These are phyloP conservation scores for Aristolochia californica DNA, from an alignment of 164 flowering plant genomes.

Conservation along the genomic window DNA sequence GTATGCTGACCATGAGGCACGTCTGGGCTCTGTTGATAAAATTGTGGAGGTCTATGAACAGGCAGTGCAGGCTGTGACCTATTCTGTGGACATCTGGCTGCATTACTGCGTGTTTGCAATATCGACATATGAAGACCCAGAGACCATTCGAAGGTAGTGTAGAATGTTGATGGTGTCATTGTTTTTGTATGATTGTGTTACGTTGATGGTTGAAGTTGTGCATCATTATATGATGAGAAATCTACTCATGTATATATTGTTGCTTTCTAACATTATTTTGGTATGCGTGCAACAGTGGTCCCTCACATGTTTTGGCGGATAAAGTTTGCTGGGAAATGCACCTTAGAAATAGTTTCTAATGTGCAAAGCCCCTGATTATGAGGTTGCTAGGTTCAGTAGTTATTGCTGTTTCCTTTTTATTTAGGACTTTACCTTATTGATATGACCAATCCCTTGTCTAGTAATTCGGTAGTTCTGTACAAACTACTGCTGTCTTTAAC, in stretches of 20 bases:
- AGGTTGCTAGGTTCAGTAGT: conserved; percentile 19
- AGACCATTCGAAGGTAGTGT: conserved; percentile 77
- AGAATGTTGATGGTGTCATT: neutral
- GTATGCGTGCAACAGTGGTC: conserved; percentile 51
- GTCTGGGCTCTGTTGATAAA: conserved; percentile 64
- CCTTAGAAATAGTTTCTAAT: conserved; percentile 29
- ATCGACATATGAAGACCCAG: conserved; percentile 82
- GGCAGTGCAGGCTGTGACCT: conserved; percentile 90
- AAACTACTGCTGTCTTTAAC: conserved; percentile 37
- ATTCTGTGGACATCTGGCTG: conserved; percentile 98
- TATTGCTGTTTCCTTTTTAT: conserved; percentile 8
- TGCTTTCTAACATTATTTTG: conserved; percentile 49
- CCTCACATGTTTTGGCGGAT: conserved; percentile 33
- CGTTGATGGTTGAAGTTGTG: too few species aligned
- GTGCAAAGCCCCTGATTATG: conserved; percentile 24
- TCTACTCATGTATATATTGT: conserved; percentile 14
- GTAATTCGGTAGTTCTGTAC: conserved; percentile 41
- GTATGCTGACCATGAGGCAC: conserved; percentile 97
- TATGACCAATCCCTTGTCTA: conserved; percentile 25
- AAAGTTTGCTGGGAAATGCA: conserved; percentile 44
- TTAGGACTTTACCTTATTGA: conserved; percentile 16
- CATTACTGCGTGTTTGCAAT: conserved; percentile 87
- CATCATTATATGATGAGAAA: conserved; percentile 11
- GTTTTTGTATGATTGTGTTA: neutral
- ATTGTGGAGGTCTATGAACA: conserved; percentile 93